These are phyloP conservation scores for Aquilaria yunnanensis DNA, from an alignment of 345 rosid genomes.

Conservation along the genomic window DNA sequence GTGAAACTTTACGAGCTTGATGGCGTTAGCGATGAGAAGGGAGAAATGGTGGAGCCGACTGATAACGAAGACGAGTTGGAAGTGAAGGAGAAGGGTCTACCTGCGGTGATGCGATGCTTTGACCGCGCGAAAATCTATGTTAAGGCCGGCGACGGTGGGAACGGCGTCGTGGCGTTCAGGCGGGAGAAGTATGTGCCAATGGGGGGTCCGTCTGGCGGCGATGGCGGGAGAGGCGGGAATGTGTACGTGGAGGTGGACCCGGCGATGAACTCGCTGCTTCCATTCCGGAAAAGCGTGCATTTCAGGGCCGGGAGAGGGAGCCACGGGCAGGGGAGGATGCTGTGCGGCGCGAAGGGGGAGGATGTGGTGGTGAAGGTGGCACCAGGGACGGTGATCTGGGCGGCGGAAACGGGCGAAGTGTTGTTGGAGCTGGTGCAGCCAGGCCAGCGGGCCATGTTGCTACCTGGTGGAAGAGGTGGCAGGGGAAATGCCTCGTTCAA, in stretches of 20 bases:
- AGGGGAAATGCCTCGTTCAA: constrained; percentile 93
- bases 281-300: constrained; percentile 82
- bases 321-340: constrained; percentile 74
- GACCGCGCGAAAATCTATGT: constrained; percentile 77
- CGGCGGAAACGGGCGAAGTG: constrained; percentile 68
- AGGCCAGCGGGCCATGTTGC: constrained; percentile 69
- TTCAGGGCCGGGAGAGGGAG: constrained; percentile 75
- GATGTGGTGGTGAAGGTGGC: constrained; percentile 82
- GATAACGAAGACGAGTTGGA: constrained; percentile 31
- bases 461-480: constrained; percentile 96
- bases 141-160: constrained; percentile 87
- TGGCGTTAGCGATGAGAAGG: constrained; percentile 14
- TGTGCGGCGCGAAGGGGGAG: constrained; percentile 72
- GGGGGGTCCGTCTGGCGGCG: constrained; percentile 96
- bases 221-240: constrained; percentile 94
- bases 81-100: constrained; percentile 83
- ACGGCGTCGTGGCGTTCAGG: constrained; percentile 88
- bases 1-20: constrained; percentile 24
- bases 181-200: constrained; percentile 79
- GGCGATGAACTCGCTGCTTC: constrained; percentile 76
- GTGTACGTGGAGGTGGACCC: constrained; percentile 72
- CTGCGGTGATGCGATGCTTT: constrained; percentile 93
- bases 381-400: constrained; percentile 75
- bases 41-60: constrained; percentile 14
- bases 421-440: constrained; percentile 76